phyloP scores from a whole-genome alignment of 1,139 yeast species.

The Kodamaea suecica region DNA sequence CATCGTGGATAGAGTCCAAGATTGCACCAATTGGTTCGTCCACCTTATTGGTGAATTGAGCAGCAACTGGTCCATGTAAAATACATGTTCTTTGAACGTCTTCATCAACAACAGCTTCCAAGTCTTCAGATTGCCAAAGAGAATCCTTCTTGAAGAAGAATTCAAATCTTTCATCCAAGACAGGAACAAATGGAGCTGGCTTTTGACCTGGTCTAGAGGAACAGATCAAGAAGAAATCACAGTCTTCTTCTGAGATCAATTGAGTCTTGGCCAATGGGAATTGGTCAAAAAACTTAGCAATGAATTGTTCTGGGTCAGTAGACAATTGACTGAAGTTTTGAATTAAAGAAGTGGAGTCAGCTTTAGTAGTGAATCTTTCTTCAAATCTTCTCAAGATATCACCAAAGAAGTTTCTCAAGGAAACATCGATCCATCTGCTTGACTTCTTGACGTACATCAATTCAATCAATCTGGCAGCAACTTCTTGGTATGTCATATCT shows the following conservation, averaged over 20 bases:
- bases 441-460: constrained; percentile 82
- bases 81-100: constrained; percentile 99
- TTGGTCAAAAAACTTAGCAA: constrained; percentile 58
- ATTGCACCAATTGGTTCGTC: constrained; percentile 92
- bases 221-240: constrained; percentile 83
- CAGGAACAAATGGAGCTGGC: constrained; percentile 98
- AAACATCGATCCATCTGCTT: constrained; percentile 80
- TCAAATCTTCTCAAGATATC: constrained; percentile 89
- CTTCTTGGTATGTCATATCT: constrained; percentile 95
- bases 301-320: constrained; percentile 54
- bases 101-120: constrained; percentile 92
- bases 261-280: constrained; percentile 77
- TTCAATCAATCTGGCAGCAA: constrained; percentile 83
- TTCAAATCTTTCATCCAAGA: constrained; percentile 90
- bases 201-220: constrained; percentile 85
- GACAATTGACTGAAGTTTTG: constrained; percentile 71
- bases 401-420: constrained; percentile 85
- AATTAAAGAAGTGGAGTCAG: constrained; percentile 59
- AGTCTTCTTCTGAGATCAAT: constrained; percentile 91
- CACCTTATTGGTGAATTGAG: constrained; percentile 80
- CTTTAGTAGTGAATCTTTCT: constrained; percentile 77
- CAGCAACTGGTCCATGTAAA: constrained; percentile 98
- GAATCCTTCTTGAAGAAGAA: constrained; percentile 98
- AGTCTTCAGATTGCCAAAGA: constrained; percentile 97
- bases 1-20: constrained; percentile 83